Conservation (phyloP, 2,329 filamentous ascomycete genomes). For the Exophiala aquamarina region DNA sequence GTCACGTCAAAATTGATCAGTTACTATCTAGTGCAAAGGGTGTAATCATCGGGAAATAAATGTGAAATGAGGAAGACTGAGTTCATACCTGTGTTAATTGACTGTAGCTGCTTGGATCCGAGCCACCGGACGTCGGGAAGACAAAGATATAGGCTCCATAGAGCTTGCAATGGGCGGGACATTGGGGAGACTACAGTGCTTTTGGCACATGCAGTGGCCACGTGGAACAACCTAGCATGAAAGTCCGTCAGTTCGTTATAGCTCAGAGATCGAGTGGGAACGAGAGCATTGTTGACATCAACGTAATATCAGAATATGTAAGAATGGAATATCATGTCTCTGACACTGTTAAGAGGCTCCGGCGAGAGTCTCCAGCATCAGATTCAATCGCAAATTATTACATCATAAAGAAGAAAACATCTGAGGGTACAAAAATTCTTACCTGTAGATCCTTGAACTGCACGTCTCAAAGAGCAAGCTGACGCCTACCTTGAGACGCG, state of each 20-base stretch:
- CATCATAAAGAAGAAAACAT: constrained; percentile 63
- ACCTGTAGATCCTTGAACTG: no score
- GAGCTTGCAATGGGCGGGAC: no score
- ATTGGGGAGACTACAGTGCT: no score
- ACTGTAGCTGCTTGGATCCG: no score
- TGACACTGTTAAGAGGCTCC: constrained; percentile 77
- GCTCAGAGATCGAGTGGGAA: not conserved
- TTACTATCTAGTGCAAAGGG: constrained; percentile 67
- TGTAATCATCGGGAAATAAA: constrained; percentile 62
- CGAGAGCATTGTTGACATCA: constrained; percentile 11
- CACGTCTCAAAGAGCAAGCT: no score
- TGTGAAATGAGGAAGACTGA: no score
- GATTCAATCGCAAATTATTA: constrained; percentile 99
- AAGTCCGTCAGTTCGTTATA: not conserved
- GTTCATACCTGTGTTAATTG: no score
- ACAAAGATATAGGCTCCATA: no score
- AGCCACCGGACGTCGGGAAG: no score
- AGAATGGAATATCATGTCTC: constrained; percentile 88
- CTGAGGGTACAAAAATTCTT: no score
- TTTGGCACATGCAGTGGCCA: no score
- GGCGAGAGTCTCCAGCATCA: constrained; percentile 82
- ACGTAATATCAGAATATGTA: constrained; percentile 87
- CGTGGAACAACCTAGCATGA: not conserved
- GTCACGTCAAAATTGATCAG: constrained; percentile 60
- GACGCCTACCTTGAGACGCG: no score